Evolutionary conservation across 1,139 yeast genomes (phyloP).

Genomic region (Yamadazyma triangularis): DNA sequence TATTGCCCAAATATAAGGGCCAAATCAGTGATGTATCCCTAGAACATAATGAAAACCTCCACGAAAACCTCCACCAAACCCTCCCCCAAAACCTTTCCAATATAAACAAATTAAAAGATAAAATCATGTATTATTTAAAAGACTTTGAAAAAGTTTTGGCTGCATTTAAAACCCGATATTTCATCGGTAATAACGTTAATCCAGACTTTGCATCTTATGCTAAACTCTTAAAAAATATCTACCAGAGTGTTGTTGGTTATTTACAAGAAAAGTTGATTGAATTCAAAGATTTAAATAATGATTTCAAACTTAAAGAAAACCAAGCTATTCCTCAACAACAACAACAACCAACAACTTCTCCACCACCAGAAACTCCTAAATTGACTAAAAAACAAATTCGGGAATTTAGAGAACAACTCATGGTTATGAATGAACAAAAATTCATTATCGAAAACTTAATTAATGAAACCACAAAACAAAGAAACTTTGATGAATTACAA

Average conservation of each 20-base stretch:
- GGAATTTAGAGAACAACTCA: constrained; percentile 64
- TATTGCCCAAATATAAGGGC: constrained; percentile 27
- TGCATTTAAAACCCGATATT: constrained; percentile 23
- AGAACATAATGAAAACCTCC: constrained; percentile 4
- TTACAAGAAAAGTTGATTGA: constrained; percentile 30
- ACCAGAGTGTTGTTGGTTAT: constrained; percentile 29
- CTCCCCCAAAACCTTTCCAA: constrained; percentile 4
- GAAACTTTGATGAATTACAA: constrained; percentile 74
- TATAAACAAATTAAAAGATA: constrained; percentile 19
- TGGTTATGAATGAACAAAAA: constrained; percentile 83
- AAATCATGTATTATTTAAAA: constrained; percentile 25
- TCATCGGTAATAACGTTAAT: constrained; percentile 16
- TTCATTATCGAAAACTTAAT: constrained; percentile 66
- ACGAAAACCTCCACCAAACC: too few species aligned
- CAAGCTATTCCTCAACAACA: constrained; percentile 6
- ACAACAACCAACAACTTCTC: too few species aligned
- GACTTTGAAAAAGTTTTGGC: constrained; percentile 29
- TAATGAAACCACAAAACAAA: constrained; percentile 53
- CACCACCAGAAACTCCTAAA: constrained; percentile 20
- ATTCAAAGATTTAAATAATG: constrained; percentile 25
- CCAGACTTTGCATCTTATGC: constrained; percentile 12
- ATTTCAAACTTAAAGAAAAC: constrained; percentile 21
- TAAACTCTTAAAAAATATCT: constrained; percentile 27
- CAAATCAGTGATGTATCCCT: too few species aligned
- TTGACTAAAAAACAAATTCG: constrained; percentile 51